Evolutionary conservation across 1,284 basidiomycete genomes (phyloP).

Genomic region (Sutorius eximius): DNA sequence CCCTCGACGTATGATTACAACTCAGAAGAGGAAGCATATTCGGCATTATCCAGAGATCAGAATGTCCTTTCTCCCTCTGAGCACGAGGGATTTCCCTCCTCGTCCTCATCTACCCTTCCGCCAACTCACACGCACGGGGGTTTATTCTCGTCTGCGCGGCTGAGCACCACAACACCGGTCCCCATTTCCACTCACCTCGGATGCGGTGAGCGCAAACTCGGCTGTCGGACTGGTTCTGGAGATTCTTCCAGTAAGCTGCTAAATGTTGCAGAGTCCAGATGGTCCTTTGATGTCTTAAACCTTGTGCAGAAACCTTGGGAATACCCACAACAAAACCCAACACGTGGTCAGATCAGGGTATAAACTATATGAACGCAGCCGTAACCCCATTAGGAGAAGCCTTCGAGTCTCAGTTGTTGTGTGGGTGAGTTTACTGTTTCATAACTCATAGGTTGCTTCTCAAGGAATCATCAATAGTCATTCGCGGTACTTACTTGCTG

Average conservation of each 20-base stretch:
- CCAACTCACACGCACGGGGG: conserved; percentile 1
- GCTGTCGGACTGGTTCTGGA: conserved; percentile 1
- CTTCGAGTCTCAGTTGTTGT: conserved; percentile 1
- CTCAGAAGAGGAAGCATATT: neutral
- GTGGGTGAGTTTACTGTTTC: conserved; percentile 10
- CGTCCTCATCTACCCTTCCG: neutral
- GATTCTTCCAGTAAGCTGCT: neutral
- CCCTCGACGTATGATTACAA: neutral
- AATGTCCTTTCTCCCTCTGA: neutral
- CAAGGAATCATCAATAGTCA: conserved; percentile 1
- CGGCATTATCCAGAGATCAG: neutral
- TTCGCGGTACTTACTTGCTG: conserved; percentile 18
- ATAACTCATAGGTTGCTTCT: neutral
- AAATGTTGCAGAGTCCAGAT: too few relatives aligned
- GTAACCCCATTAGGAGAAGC: conserved; percentile 9
- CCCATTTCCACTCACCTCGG: conserved; percentile 7
- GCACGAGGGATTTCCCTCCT: neutral
- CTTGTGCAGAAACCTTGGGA: neutral
- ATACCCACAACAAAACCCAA: conserved; percentile 11
- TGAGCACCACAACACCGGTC: neutral
- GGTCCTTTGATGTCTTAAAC: too few relatives aligned
- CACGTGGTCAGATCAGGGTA: conserved; percentile 21
- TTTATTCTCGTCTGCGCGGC: neutral
- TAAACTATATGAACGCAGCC: conserved; percentile 16
- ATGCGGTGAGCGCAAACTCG: conserved; percentile 17